Evolutionary conservation across 352 stramenopile genomes (phyloP).

Genomic region (Pythium periplocum): DNA sequence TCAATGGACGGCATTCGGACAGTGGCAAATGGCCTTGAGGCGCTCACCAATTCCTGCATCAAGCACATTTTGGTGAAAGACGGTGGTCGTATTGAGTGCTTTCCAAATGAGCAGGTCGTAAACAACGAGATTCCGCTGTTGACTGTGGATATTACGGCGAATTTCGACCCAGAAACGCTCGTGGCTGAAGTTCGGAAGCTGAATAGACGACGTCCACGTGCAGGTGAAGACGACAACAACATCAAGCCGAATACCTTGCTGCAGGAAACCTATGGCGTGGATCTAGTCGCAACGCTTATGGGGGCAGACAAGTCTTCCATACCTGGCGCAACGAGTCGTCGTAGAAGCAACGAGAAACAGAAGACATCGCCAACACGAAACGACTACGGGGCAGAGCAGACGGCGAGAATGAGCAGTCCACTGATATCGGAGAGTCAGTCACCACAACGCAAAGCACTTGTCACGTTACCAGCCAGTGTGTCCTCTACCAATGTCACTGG

Average conservation of each 20-base stretch:
- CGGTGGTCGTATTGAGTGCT: slow-evolving; percentile 54
- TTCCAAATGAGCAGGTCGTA: slow-evolving; percentile 15
- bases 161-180: slow-evolving; percentile 35
- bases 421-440: too few relatives aligned
- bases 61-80: slow-evolving; percentile 39
- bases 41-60: slow-evolving; percentile 14
- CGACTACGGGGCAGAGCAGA: background rate
- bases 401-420: background rate
- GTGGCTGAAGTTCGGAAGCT: slow-evolving; percentile 15
- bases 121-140: slow-evolving; percentile 20
- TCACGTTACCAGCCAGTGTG: too few relatives aligned
- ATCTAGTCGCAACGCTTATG: slow-evolving; percentile 43
- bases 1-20: slow-evolving; percentile 55
- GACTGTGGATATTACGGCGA: slow-evolving; percentile 43
- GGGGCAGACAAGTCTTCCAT: slow-evolving; percentile 3
- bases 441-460: too few relatives aligned
- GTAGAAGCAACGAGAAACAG: slow-evolving; percentile 3
- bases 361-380: background rate
- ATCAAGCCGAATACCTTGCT: slow-evolving; percentile 14
- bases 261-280: slow-evolving; percentile 57
- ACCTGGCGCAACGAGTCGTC: background rate
- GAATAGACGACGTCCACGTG: too few relatives aligned
- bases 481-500: too few relatives aligned
- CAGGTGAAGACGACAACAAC: too few relatives aligned
- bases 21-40: slow-evolving; percentile 45